These are phyloP conservation scores for Citrus trifoliata DNA, from an alignment of 345 rosid species.

Conservation along the genomic window DNA sequence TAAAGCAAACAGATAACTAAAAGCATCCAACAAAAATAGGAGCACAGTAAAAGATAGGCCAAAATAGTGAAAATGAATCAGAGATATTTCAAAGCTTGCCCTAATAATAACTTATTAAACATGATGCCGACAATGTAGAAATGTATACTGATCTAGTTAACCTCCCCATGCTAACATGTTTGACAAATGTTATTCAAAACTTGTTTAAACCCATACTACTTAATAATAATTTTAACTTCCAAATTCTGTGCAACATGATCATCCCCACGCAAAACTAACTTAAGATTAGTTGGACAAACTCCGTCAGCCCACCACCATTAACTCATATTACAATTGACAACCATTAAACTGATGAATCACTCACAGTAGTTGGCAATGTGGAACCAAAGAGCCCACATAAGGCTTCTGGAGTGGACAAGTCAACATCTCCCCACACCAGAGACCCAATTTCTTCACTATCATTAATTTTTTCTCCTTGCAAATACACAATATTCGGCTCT, in stretches of 20 bases:
- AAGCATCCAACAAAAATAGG: background rate
- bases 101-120: background rate
- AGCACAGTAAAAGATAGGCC: background rate
- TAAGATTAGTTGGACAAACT: background rate
- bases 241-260: background rate
- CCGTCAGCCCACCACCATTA: background rate
- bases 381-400: slow-evolving; percentile 71
- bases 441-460: slow-evolving; percentile 73
- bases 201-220: background rate
- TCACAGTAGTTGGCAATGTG: slow-evolving; percentile 75
- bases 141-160: background rate
- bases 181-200: background rate
- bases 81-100: slow-evolving; percentile 1
- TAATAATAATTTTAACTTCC: background rate
- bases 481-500: slow-evolving; percentile 72
- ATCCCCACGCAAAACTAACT: background rate
- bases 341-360: slow-evolving; percentile 29
- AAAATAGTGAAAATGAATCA: background rate
- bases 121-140: background rate
- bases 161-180: background rate
- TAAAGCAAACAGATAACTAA: background rate
- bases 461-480: slow-evolving; percentile 69
- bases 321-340: slow-evolving; percentile 1
- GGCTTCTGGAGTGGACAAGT: slow-evolving; percentile 70
- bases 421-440: slow-evolving; percentile 55